Evolutionary conservation across 139 green algal genomes (phyloP), one percentile per base, ranked within the genome.

Genomic region (Ettlia oleoabundans): DNA sequence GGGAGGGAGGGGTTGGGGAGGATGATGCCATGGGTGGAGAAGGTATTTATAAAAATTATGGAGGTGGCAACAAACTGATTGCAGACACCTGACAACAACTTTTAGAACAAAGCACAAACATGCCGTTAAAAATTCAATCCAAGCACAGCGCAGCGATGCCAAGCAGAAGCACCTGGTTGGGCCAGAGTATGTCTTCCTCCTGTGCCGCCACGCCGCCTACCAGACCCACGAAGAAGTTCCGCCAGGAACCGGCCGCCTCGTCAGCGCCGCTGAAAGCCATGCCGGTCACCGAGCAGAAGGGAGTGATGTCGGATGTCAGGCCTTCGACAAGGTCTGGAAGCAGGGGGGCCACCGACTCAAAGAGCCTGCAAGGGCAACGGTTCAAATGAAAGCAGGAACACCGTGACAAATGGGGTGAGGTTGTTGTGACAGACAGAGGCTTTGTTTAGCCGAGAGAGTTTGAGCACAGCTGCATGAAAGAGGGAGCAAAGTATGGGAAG

Each of bases 161-260:
- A n/a, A n/a, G n/a, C n/a, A n/a, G n/a, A n/a, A n/a, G n/a, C 33
- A 91, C 70, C 86, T 92, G 86, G 74, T 92, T 92, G 42, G 88
- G 88, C 88, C 88, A 92, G 1, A 92, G 82, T 19, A 85, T 86
- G 35, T 91, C 88, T 32, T 91, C 84, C 68, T 92, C 88, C 0
- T 80, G 58, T 6, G 65, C 43, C 15, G 81, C 80, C 8, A 92
- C 82, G 15, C 62, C 73, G 21, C 88, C 88, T 28, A 91, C 73
- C 37, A 89, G 30, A 7, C 87, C 88, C 22, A 92, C 66, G 43
- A 87, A 86, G 55, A 80, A 92, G 42, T 87, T 89, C 37, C 38
- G 53, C 88, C 88, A 92, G 40, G 33, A 43, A 19, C 88, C 88
- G 13, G 21, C 66, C 5, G 64, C 78, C 28, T 53, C 78, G 32